A percentile compares a stretch with the other conserved stretches of the same genome.
Conservation (phyloP, 805 yeast species). For the Candida tibetensis region DNA sequence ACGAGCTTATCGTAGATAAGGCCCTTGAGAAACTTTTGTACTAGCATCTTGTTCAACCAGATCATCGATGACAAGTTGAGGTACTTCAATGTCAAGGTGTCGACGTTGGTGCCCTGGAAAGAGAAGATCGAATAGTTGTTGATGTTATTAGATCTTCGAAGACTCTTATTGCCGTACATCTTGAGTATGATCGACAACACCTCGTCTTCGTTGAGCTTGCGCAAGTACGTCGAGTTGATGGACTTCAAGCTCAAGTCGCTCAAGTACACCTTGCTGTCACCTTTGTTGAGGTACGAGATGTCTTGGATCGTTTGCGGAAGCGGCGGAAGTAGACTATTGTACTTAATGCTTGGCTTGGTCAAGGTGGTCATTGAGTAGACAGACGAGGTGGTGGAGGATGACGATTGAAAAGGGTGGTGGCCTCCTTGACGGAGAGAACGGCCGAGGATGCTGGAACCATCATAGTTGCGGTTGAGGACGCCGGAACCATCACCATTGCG, state of each 20-base stretch:
- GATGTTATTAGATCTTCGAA: not conserved
- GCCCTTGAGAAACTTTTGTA: conserved; percentile 33
- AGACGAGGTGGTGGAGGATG: conserved; percentile 19
- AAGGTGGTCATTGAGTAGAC: conserved; percentile 24
- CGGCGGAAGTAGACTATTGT: conserved; percentile 40
- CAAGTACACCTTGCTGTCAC: conserved; percentile 28
- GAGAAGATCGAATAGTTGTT: conserved; percentile 1
- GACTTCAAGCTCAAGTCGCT: conserved; percentile 43
- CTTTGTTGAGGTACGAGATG: conserved; percentile 27
- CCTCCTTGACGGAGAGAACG: not conserved
- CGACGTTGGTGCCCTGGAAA: not conserved
- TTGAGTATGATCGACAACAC: conserved; percentile 25
- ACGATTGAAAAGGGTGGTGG: conserved; percentile 2
- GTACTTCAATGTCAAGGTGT: conserved; percentile 24
- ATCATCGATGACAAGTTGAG: conserved; percentile 45
- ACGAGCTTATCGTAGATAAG: conserved; percentile 18
- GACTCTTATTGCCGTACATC: conserved; percentile 21
- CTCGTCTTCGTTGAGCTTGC: conserved; percentile 31
- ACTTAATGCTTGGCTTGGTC: conserved; percentile 30
- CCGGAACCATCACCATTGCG: no score
- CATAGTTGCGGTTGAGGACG: not conserved
- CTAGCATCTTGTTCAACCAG: conserved; percentile 44
- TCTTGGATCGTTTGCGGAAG: conserved; percentile 25
- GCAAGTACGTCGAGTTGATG: conserved; percentile 30
- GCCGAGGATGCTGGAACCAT: not conserved